phyloP scores from a whole-genome alignment of 108 stramenopile species.

The Discostella stelligeroides region DNA sequence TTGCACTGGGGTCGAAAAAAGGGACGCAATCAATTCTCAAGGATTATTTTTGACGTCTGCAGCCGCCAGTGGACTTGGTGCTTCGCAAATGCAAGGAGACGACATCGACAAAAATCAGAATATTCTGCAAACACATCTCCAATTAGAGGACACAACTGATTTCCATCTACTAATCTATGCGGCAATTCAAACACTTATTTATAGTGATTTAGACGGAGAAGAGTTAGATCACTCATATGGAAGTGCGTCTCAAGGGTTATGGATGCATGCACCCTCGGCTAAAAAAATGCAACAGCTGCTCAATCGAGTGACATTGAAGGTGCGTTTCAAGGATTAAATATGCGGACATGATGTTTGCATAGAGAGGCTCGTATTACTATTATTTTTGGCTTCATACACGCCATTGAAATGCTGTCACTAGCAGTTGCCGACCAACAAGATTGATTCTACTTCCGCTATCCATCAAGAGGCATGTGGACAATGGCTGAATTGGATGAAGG shows the following conservation, averaged over 20 bases:
- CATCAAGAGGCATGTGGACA: constrained; percentile 19
- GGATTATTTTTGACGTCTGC: no score
- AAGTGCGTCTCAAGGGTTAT: constrained; percentile 42
- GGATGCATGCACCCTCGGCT: constrained; percentile 21
- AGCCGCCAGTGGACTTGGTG: no score
- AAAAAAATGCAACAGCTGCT: constrained; percentile 33
- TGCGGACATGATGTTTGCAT: not conserved
- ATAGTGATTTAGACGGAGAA: constrained; percentile 25
- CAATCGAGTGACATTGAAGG: constrained; percentile 34
- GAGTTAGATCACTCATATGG: constrained; percentile 40
- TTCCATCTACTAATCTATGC: constrained; percentile 21
- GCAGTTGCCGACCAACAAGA: not conserved
- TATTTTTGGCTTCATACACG: not conserved
- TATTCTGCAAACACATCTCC: not conserved
- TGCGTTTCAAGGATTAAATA: constrained; percentile 5
- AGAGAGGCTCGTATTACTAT: not conserved
- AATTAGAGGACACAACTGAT: not conserved
- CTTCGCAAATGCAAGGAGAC: no score
- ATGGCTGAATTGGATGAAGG: constrained; percentile 86
- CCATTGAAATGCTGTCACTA: not conserved
- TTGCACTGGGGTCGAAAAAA: no score
- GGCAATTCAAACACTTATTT: constrained; percentile 16
- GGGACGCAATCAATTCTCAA: no score
- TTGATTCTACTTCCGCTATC: not conserved
- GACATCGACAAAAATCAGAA: no score